Base-by-base conservation (phyloP, 2,329 filamentous ascomycete species). In the Cladophialophora bantiana region DNA sequence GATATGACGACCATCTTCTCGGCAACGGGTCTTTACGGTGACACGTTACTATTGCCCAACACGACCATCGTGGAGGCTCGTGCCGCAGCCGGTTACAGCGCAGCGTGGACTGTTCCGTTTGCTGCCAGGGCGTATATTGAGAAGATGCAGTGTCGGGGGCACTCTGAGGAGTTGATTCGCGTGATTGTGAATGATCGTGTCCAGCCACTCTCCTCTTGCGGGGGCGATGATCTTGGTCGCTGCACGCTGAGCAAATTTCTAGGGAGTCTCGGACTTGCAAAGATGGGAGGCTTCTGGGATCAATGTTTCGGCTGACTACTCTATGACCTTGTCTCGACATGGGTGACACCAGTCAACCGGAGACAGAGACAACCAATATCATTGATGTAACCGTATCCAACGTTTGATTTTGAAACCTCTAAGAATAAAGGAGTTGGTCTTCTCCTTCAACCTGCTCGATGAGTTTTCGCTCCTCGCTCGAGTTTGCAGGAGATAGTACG, bases 1-100 rank as follows among this genome's bases (percentile, higher is more conserved):
- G 59, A 61, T 38, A 61, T 61, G 59, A 61, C 59, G 6, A 45
- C 59, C 9, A 53, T 61, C 45, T 61, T 61, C 34, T 61, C 59
- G 13, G 59, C 59, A 4, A 13, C 53, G 32, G 59, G 59, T 1
- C 45, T 61, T 1, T 61, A 61, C 34, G 53, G 40, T 13, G 48
- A 61, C n/a, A 61, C 59, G 32, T 2, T 40, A 48, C 59, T 18
- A 38, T 12, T 61, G 15, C 59, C 59, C 4, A 61, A 61, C 45
- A 53, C n/a, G 42, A 61, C 48, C 5, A 7, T 61, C 35, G 59
- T 61, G 12, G 59, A 61, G 32, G 45, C 34, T 20, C 6, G 50
- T 36, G 45, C 58, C 4, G 58, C 45, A 3, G 31, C 4, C 3
- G 59, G 59, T 7, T 61, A 61, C 15, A 61, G 59, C 13, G 59